phyloP scores from a whole-genome alignment of 1,284 basidiomycete genomes.

The Cryptococcus amylolentus region DNA sequence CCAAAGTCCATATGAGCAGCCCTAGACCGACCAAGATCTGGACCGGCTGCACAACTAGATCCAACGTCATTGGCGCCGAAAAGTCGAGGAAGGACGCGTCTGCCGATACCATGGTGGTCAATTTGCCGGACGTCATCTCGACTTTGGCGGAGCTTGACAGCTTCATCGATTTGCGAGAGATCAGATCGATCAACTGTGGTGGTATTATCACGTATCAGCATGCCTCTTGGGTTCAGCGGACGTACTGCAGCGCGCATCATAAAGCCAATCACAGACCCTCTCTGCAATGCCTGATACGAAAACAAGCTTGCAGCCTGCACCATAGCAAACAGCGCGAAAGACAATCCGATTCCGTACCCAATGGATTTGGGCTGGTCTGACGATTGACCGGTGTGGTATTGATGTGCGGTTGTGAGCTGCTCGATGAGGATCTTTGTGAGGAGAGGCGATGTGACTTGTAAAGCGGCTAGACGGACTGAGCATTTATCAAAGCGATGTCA shows the following conservation, averaged over 20 bases:
- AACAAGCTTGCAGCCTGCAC: constrained; percentile 10
- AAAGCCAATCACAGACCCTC: constrained; percentile 14
- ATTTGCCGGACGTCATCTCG: constrained; percentile 30
- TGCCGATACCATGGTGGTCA: constrained; percentile 67
- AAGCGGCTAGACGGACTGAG: constrained; percentile 5
- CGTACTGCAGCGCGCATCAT: constrained; percentile 17
- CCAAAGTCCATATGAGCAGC: constrained; percentile 58
- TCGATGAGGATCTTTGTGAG: constrained; percentile 58
- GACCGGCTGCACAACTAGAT: constrained; percentile 53
- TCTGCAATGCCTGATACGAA: constrained; percentile 15
- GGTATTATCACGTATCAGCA: not conserved
- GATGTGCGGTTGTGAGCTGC: constrained; percentile 60
- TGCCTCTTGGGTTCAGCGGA: not conserved
- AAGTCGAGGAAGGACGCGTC: constrained; percentile 55
- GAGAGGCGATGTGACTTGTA: constrained; percentile 21
- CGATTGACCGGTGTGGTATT: constrained; percentile 33
- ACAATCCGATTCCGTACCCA: constrained; percentile 16
- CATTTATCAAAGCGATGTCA: not conserved
- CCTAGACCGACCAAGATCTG: constrained; percentile 63
- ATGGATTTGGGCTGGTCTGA: constrained; percentile 32
- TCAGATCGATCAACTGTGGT: not conserved
- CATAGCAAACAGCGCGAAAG: constrained; percentile 16
- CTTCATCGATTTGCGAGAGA: constrained; percentile 4
- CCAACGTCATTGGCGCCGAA: constrained; percentile 28
- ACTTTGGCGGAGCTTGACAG: constrained; percentile 14